Conservation (phyloP, 2,329 filamentous ascomycete species). For the Pseudogymnoascus sp. region DNA sequence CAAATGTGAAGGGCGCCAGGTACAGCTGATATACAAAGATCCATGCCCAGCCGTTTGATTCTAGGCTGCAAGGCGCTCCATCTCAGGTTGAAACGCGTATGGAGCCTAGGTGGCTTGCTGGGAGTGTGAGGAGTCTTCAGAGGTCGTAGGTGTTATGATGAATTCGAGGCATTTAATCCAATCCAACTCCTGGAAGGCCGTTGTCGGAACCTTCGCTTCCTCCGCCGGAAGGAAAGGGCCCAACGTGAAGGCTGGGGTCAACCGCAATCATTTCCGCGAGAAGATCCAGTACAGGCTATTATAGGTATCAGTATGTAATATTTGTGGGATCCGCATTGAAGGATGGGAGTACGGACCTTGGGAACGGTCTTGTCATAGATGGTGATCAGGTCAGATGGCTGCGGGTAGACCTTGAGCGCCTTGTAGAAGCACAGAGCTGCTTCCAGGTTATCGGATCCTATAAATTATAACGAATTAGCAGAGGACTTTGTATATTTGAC, state of each 20-base stretch:
- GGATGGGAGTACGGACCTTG: slow-evolving; percentile 51
- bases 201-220: slow-evolving; percentile 24
- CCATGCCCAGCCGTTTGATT: slow-evolving; percentile 10
- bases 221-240: slow-evolving; percentile 23
- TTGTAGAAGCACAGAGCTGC: slow-evolving; percentile 95
- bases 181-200: slow-evolving; percentile 22
- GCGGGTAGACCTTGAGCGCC: slow-evolving; percentile 96
- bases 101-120: not conserved
- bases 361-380: slow-evolving; percentile 99
- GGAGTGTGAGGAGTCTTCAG: not conserved
- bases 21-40: slow-evolving; percentile 23
- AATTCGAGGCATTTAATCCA: slow-evolving; percentile 21
- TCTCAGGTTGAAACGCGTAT: not conserved
- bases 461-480: slow-evolving; percentile 11
- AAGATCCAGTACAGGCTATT: slow-evolving; percentile 80
- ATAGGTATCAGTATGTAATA: slow-evolving; percentile 2
- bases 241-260: slow-evolving; percentile 65
- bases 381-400: slow-evolving; percentile 81
- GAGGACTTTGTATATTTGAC: slow-evolving; percentile 3
- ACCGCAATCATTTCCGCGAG: slow-evolving; percentile 97
- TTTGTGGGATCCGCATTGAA: not conserved
- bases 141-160: slow-evolving; percentile 5
- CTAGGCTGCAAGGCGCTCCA: not conserved
- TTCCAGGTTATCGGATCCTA: slow-evolving; percentile 63
- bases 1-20: slow-evolving; percentile 15